Base-by-base conservation (phyloP, 2,329 filamentous ascomycete species). In the Penicillium crustosum region DNA sequence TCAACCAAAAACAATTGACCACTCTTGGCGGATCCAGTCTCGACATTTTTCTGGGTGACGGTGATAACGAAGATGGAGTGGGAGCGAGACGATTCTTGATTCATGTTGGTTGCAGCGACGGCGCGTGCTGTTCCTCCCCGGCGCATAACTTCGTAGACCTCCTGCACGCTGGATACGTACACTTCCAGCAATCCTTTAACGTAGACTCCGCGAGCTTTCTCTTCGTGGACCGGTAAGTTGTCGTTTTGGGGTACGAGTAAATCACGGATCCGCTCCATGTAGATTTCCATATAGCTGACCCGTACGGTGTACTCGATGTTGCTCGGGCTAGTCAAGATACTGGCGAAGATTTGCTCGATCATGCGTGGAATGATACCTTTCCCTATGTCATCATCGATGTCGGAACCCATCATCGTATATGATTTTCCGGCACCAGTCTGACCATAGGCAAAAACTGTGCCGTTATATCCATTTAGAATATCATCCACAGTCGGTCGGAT, bases 251-350 rank as follows among this genome's bases (percentile, higher is more conserved):
- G 94, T 25, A 89, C 87, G 63, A 99, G 81, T 70, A 99, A 79
- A 86, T 99, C 94, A 70, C 93, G 87, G 75, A 99, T 97, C 67
- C 90, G 87, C 80, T 99, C 94, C 94, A 97, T 99, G 81, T 99
- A 99, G 64, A 99, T 97, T 78, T 99, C 94, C 93, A 99, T 97
- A 78, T 97, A 97, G 77, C 92, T 96, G 72, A 97, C 93, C 56
- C 93, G 87, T 53, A 99, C 93, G n/a, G 93, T 97, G 77, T 97
- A 97, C 78, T 97, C 94, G 74, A 97, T 97, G 66, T 91, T 96
- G 69, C 88, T 88, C 43, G 93, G 91, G 68, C 92, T 96, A 23
- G 90, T 87, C 78, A 97, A 83, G 75, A 97, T 97, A 78, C 90
- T 96, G 68, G 90, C 88, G 75, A 97, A 97, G 73, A 97, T 97